Evolutionary conservation across 768 basidiomycete species (phyloP).

Genomic region (Leccinum ochraceum): DNA sequence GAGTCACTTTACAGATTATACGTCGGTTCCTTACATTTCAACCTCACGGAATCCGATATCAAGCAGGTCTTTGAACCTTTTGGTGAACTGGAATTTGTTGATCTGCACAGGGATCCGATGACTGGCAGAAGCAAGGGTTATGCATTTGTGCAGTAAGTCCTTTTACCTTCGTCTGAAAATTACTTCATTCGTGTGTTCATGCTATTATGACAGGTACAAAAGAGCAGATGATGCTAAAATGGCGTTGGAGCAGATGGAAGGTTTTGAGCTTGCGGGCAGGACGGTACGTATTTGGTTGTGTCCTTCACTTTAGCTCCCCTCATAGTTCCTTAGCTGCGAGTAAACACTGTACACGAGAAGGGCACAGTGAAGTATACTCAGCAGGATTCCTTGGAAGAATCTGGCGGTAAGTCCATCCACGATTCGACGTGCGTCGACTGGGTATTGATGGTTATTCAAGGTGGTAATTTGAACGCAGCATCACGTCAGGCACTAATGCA

Average conservation of each 20-base stretch:
- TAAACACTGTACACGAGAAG: constrained; percentile 92
- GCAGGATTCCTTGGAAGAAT: constrained; percentile 84
- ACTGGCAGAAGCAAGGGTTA: constrained; percentile 97
- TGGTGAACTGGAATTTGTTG: constrained; percentile 97
- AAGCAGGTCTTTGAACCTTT: constrained; percentile 99
- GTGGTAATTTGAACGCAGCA: constrained; percentile 96
- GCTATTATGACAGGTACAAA: constrained; percentile 63
- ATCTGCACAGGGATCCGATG: constrained; percentile 93
- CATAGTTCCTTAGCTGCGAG: constrained; percentile 59
- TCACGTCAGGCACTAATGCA: constrained; percentile 99
- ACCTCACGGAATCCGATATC: constrained; percentile 95
- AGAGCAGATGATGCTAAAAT: constrained; percentile 92
- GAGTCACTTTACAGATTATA: constrained; percentile 64
- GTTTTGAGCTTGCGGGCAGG: constrained; percentile 95
- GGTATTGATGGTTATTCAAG: constrained; percentile 41
- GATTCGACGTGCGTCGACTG: background rate
- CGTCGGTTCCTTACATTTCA: constrained; percentile 96
- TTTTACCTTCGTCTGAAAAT: background rate
- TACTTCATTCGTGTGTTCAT: constrained; percentile 4
- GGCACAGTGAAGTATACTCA: constrained; percentile 74
- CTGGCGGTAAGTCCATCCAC: constrained; percentile 60
- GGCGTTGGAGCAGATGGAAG: constrained; percentile 99
- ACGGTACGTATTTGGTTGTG: constrained; percentile 51
- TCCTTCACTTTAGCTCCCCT: constrained; percentile 17
- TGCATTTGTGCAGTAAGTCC: constrained; percentile 90